A percentile compares a stretch with the other conserved stretches of the same genome.
Conservation (phyloP, 2,329 filamentous ascomycete genomes). For the Clonostachys rhizophaga region DNA sequence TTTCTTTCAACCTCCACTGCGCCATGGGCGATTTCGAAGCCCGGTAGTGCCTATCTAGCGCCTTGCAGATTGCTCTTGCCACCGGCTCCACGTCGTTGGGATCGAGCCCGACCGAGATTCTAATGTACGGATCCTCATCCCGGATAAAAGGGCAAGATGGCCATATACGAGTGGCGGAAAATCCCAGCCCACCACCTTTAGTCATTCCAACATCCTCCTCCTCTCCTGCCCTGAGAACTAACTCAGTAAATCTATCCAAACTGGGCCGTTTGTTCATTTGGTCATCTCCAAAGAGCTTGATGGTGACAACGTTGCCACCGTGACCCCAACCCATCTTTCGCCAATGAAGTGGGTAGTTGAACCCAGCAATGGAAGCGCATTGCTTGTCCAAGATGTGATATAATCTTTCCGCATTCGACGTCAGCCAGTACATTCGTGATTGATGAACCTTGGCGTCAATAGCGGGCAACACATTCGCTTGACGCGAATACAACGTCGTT, state of each 20-base stretch:
- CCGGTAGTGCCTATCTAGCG: conserved; percentile 8
- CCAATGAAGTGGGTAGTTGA: conserved; percentile 8
- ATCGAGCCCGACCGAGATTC: conserved; percentile 9
- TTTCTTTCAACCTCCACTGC: conserved; percentile 8
- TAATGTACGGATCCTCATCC: conserved; percentile 9
- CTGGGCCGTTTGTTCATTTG: conserved; percentile 9
- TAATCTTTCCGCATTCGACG: conserved; percentile 2
- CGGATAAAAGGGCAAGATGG: conserved; percentile 9
- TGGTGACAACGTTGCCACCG: conserved; percentile 10
- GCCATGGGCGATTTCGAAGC: conserved; percentile 6
- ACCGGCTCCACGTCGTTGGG: conserved; percentile 9
- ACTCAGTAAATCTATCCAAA: conserved; percentile 6
- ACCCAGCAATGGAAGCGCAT: conserved; percentile 1
- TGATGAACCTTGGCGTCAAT: conserved; percentile 2
- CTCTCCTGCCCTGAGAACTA: conserved; percentile 7
- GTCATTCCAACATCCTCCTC: conserved; percentile 10
- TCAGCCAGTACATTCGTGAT: conserved; percentile 3
- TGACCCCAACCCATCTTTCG: conserved; percentile 10
- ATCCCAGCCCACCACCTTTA: conserved; percentile 9
- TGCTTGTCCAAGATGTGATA: conserved; percentile 3
- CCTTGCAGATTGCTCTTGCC: conserved; percentile 8
- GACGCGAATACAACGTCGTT: conserved; percentile 3
- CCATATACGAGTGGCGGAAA: conserved; percentile 10
- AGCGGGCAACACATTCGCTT: conserved; percentile 3
- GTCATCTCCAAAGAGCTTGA: conserved; percentile 6